These are phyloP conservation scores for Ogataea pini DNA, from an alignment of 805 yeast genomes.

Conservation along the genomic window DNA sequence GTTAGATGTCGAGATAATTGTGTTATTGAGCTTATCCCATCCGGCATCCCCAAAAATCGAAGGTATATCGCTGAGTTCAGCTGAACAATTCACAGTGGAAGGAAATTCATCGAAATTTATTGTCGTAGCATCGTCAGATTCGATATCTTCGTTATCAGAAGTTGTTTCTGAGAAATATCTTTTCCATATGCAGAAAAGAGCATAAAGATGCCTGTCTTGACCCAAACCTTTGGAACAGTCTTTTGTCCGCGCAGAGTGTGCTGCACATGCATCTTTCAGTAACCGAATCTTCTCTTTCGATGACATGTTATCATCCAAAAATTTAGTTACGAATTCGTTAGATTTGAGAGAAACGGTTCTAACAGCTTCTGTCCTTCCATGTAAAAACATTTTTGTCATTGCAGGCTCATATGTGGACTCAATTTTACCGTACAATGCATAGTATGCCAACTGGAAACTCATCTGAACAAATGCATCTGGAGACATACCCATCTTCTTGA, in stretches of 20 bases:
- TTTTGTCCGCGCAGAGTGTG: slow-evolving; percentile 68
- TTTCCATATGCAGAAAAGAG: slow-evolving; percentile 86
- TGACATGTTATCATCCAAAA: slow-evolving; percentile 66
- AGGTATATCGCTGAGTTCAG: slow-evolving; percentile 52
- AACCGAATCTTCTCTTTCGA: slow-evolving; percentile 58
- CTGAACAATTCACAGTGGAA: slow-evolving; percentile 23
- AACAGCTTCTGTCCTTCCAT: slow-evolving; percentile 92
- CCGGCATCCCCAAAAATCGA: slow-evolving; percentile 80
- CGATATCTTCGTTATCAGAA: slow-evolving; percentile 30
- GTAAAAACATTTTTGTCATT: slow-evolving; percentile 85
- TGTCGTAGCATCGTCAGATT: slow-evolving; percentile 37
- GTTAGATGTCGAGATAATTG: slow-evolving; percentile 79
- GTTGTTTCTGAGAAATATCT: slow-evolving; percentile 44
- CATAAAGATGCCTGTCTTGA: slow-evolving; percentile 90
- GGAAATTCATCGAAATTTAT: slow-evolving; percentile 32
- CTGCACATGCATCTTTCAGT: slow-evolving; percentile 67
- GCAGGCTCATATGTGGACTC: slow-evolving; percentile 97
- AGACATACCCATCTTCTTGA: slow-evolving; percentile 81
- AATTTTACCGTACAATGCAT: slow-evolving; percentile 87
- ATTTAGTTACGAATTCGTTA: slow-evolving; percentile 77
- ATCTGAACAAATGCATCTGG: slow-evolving; percentile 95
- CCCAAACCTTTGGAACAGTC: slow-evolving; percentile 77
- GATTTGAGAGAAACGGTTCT: slow-evolving; percentile 82
- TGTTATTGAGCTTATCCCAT: slow-evolving; percentile 82
- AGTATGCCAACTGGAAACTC: slow-evolving; percentile 91